These are phyloP conservation scores for Nemania abortiva DNA, from an alignment of 2,329 filamentous ascomycete genomes.

Conservation along the genomic window DNA sequence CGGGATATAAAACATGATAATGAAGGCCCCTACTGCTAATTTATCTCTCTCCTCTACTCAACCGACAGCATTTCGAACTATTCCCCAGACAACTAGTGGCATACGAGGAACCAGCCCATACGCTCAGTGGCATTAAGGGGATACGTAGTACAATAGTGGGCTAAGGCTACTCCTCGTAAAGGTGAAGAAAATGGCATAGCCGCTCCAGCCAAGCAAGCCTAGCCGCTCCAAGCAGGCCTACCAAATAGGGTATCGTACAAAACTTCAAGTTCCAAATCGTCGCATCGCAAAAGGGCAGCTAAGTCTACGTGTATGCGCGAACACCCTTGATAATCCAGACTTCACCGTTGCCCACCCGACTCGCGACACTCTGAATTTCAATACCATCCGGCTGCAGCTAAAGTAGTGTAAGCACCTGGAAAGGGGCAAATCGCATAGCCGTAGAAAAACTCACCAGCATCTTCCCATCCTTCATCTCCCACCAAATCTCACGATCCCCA, in stretches of 20 bases:
- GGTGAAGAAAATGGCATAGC: neutral
- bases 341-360: conserved; percentile 87
- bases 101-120: no score
- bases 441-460: conserved; percentile 68
- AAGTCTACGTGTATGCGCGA: conserved; percentile 58
- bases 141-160: neutral
- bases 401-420: conserved; percentile 1
- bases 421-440: neutral
- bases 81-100: no score
- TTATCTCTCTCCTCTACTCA: no score
- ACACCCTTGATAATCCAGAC: conserved; percentile 78
- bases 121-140: neutral
- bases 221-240: neutral
- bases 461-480: conserved; percentile 77
- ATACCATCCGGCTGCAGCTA: conserved; percentile 84
- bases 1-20: no score
- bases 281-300: neutral
- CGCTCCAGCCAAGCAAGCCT: no score
- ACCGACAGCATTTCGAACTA: no score
- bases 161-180: neutral
- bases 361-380: conserved; percentile 79
- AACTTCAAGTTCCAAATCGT: neutral
- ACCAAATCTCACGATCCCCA: conserved; percentile 78
- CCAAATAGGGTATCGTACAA: neutral
- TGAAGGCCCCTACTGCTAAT: no score